A percentile compares a stretch with the other conserved stretches of the same genome.
These are phyloP conservation scores for Lentinula guzmanii DNA, from an alignment of 768 basidiomycete genomes.

Conservation along the genomic window DNA sequence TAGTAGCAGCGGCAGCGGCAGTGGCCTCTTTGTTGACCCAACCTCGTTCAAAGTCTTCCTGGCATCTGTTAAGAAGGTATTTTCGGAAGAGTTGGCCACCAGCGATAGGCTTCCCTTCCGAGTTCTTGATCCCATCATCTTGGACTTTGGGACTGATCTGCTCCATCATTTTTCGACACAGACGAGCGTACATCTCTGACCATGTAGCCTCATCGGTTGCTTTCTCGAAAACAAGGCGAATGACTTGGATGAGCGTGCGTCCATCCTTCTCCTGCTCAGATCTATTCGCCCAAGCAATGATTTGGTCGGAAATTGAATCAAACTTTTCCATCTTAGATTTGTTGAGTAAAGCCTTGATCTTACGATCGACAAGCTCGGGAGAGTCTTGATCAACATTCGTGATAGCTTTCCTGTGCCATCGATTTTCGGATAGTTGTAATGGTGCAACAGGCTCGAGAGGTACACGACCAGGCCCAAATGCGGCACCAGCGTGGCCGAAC, in stretches of 20 bases:
- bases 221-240: conserved; percentile 94
- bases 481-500: conserved; percentile 14
- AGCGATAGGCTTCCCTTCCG: conserved; percentile 82
- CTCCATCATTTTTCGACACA: conserved; percentile 96
- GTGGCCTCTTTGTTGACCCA: conserved; percentile 89
- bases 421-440: conserved; percentile 69
- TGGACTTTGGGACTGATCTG: conserved; percentile 82
- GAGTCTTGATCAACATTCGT: conserved; percentile 51
- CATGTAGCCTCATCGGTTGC: conserved; percentile 93
- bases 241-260: conserved; percentile 91
- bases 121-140: conserved; percentile 78
- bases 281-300: conserved; percentile 93
- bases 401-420: conserved; percentile 66
- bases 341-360: conserved; percentile 88
- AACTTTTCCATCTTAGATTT: conserved; percentile 97
- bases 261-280: conserved; percentile 91
- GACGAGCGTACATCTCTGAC: conserved; percentile 96
- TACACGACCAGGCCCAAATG: conserved; percentile 19
- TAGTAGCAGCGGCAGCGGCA: conserved; percentile 78
- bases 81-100: conserved; percentile 96
- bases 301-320: conserved; percentile 92
- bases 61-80: conserved; percentile 93
- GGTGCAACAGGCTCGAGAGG: conserved; percentile 68
- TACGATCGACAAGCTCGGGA: conserved; percentile 85
- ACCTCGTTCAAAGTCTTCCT: conserved; percentile 95